Evolutionary conservation across 352 stramenopile genomes (phyloP), one percentile per base, ranked within the genome.

Genomic region (Pythium insidiosum): DNA sequence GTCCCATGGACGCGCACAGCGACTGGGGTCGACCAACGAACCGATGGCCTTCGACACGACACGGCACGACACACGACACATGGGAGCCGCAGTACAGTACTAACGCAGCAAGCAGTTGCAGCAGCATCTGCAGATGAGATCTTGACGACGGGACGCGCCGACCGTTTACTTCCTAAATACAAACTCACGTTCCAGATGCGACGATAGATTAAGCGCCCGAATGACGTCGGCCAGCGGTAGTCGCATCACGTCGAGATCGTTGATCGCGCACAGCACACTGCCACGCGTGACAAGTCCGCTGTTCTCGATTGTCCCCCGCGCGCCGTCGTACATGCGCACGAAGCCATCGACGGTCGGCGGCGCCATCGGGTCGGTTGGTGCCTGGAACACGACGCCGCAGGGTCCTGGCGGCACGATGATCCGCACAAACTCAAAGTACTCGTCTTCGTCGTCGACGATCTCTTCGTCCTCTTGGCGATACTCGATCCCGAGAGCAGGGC

Each of bases 261-360:
- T 86, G 62, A 92, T 87, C 25, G 73, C 70, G 30, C 70, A 84
- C 29, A 92, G 53, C 33, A 79, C 63, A 39, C 72, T 87, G 39
- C 79, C 79, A 44, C 66, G 71, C 22, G 57, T 50, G 16, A 92
- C 66, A 28, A 89, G 63, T 6, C 53, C 61, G 44, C 68, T 80
- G 58, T 84, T 84, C 58, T 92, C 79, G 45, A 92, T 88, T 10
- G 73, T 71, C 25, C 77, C 73, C 47, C 83, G 84, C 9, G 61
- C 51, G 23, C 76, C 75, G 52, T 87, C 66, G 47, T 71, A 69
- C 46, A 73, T 75, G 15, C 63, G 61, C 25, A 83, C 70, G 37
- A 92, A 92, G n/a, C 79, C 76, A 41, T 85, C 73, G 25, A 92
- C 76, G 10, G 70, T 65, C 3, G 78, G 75, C 6, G 70, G 52